Evolutionary conservation across 179 eudicot genomes (phyloP), one percentile per base, ranked within the genome.

Genomic region (Beta lomatogona): DNA sequence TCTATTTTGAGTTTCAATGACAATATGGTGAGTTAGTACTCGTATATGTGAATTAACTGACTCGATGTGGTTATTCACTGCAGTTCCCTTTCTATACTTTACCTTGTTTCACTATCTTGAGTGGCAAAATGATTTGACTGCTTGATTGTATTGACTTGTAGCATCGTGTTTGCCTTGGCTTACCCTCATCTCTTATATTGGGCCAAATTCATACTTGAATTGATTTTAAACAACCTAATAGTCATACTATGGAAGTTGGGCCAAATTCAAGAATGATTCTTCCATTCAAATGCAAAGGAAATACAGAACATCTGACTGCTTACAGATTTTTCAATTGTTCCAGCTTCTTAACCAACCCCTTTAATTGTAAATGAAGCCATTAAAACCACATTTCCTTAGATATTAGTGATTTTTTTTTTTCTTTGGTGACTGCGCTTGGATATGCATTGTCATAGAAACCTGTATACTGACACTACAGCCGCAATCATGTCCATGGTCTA

Each of bases 1-100:
- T 96, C 99, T 36, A 96, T 96, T 72, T 91, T 96, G 94, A 94
- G 98, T 90, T 96, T 96, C 87, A 96, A 92, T 80, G 99, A 96
- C 86, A 92, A 94, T 79, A 95, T 95, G 99, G 99, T 95, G 87
- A 78, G 88, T 84, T 72, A 15, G 36, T 64, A 11, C 55, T 19
- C 21, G 25, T 21, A 21, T 70, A 5, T 74, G 21, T 73, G 73
- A 68, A 19, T 61, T 25, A 22, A n/a, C 55, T 5, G 76, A 54
- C 61, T 73, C 54, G 63, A 15, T 52, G 61, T 73, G 41, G 11
- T 73, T 11, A 69, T 21, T 18, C 10, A n/a, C 2, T 21, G 31
- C 25, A 19, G 59, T 70, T 70, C 46, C 31, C 4, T 9, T 1
- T 46, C 22, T 15, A 18, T 22, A 45, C 6, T 7, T 7, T 18